A percentile compares a stretch with the other conserved stretches of the same genome.
Evolutionary conservation across 1,284 basidiomycete genomes (phyloP).

Genomic region (Ceratobasidium sp.): DNA sequence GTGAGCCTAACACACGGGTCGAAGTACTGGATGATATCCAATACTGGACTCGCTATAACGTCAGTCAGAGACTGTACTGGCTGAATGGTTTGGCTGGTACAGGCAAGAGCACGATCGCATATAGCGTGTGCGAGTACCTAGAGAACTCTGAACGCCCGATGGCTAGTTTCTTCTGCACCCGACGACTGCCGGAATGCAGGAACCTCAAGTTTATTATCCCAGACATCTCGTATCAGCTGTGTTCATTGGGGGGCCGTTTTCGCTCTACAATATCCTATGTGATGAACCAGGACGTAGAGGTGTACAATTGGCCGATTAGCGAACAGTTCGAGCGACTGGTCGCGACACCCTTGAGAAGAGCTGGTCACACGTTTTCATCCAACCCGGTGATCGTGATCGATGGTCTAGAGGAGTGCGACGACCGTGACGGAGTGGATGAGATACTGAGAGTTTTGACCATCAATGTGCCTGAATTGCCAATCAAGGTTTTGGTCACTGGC

Average conservation of each 20-base stretch:
- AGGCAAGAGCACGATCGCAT: not conserved
- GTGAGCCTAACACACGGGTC: not conserved
- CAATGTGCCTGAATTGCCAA: not conserved
- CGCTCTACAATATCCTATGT: not conserved
- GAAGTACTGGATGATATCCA: not conserved
- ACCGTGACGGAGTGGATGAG: not conserved
- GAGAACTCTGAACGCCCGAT: not conserved
- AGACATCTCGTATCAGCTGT: not conserved
- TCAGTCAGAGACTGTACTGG: not conserved
- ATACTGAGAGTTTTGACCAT: not conserved
- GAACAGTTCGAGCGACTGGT: too few relatives aligned
- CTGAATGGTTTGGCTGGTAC: not conserved
- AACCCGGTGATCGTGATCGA: conserved; percentile 41
- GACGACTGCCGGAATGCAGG: not conserved
- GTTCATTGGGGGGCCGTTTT: not conserved
- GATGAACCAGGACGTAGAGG: not conserved
- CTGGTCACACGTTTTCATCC: not conserved
- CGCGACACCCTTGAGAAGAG: not conserved
- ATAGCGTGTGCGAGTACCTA: not conserved
- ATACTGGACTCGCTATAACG: not conserved
- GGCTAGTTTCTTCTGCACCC: conserved; percentile 21
- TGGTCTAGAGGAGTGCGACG: conserved; percentile 43
- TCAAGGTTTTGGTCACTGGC: conserved; percentile 44
- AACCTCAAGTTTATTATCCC: not conserved
- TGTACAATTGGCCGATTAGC: too few relatives aligned